Conservation (phyloP, 1,284 basidiomycete genomes). For the Sphaerobolus stellatus region DNA sequence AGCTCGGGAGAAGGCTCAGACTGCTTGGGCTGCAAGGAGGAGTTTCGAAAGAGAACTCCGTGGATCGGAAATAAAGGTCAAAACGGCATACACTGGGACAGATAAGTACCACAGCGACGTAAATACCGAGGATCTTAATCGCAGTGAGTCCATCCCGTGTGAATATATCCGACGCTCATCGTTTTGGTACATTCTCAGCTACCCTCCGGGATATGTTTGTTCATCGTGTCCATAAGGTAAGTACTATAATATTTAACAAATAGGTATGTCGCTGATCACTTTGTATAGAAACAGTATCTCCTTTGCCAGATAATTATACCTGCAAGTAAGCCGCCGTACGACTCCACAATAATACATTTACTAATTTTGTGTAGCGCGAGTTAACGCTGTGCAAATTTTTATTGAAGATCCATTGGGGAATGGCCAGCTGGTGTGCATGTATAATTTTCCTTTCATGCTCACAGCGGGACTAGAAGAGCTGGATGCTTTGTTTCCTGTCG, state of each 20-base stretch:
- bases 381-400: constrained; percentile 3
- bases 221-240: too few relatives aligned
- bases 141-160: too few relatives aligned
- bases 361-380: background rate
- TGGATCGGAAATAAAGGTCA: too few relatives aligned
- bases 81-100: background rate
- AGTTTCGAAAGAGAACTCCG: too few relatives aligned
- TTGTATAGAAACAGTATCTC: background rate
- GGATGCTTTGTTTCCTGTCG: constrained; percentile 31
- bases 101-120: background rate
- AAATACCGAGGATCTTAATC: too few relatives aligned
- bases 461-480: constrained; percentile 21
- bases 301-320: background rate
- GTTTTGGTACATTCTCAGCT: too few relatives aligned
- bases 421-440: constrained; percentile 24
- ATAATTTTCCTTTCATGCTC: constrained; percentile 28
- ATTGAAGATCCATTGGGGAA: constrained; percentile 32
- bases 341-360: background rate
- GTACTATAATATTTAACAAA: too few relatives aligned
- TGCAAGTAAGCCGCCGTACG: background rate
- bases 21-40: too few relatives aligned
- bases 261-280: background rate
- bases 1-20: background rate
- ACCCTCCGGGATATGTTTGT: too few relatives aligned
- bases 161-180: too few relatives aligned